A percentile compares a stretch with the other conserved stretches of the same genome.
Evolutionary conservation across 495 filamentous ascomycete genomes (phyloP).

Genomic region (Cairneyella variabilis): DNA sequence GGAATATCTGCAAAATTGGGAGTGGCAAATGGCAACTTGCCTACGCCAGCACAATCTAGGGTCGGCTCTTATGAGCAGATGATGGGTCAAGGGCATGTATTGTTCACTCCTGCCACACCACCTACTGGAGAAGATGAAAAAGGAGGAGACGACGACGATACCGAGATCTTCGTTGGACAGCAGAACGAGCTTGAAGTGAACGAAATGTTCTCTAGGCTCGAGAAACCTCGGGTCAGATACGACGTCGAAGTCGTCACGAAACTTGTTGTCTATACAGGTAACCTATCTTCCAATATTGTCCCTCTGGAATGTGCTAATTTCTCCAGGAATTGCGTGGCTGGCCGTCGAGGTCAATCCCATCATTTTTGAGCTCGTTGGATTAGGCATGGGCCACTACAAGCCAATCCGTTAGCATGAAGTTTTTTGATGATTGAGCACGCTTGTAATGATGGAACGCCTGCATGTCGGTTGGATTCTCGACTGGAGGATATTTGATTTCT

Average conservation of each 20-base stretch:
- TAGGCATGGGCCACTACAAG: slow-evolving; percentile 38
- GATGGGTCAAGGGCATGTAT: slow-evolving; percentile 58
- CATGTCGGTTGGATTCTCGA: background rate
- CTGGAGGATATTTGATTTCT: background rate
- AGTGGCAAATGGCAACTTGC: slow-evolving; percentile 3
- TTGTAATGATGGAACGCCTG: background rate
- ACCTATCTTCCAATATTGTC: slow-evolving; percentile 24
- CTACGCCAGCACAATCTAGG: slow-evolving; percentile 27
- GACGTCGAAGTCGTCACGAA: slow-evolving; percentile 98
- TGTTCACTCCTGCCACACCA: slow-evolving; percentile 36
- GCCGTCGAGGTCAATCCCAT: slow-evolving; percentile 65
- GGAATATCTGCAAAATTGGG: slow-evolving; percentile 19
- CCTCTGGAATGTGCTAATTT: background rate
- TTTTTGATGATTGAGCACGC: background rate
- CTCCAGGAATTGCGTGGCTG: slow-evolving; percentile 63
- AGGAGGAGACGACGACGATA: slow-evolving; percentile 21
- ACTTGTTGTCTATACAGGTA: slow-evolving; percentile 91
- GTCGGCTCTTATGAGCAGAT: slow-evolving; percentile 63
- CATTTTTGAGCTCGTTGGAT: slow-evolving; percentile 61
- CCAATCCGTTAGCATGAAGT: background rate
- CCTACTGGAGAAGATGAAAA: slow-evolving; percentile 28
- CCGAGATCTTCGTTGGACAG: slow-evolving; percentile 34
- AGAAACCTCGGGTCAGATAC: slow-evolving; percentile 86
- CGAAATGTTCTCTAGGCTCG: slow-evolving; percentile 80
- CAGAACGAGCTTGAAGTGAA: slow-evolving; percentile 58